Base-by-base conservation (phyloP, 768 basidiomycete species). In the Lentinula boryana region DNA sequence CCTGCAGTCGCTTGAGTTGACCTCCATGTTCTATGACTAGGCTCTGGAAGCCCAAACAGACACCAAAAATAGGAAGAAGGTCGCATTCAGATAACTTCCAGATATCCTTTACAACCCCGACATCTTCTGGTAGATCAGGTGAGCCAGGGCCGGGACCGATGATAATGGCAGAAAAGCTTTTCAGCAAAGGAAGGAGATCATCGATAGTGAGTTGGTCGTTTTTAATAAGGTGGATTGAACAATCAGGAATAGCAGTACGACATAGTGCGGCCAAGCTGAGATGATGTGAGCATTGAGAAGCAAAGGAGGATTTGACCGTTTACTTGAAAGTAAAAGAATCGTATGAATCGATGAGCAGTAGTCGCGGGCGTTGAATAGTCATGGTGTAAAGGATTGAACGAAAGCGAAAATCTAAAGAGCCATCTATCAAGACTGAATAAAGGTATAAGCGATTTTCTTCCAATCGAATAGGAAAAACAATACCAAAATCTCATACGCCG, bases 271-370 rank as follows among this genome's bases (percentile, higher is more conserved):
- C 90, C 59, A 93, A 83, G 68, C 91, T 93, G 16, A 58, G 56
- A 0, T 6, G 27, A 62, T 59, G 10, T 44, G 27, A 52, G 31
- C 36, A 49, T 33, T 53, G 32, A 35, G 63, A 12, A 15, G 33
- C 33, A 35, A 43, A 10, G 32, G 43, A 62, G 18, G 4, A 23
- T 12, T 36, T 48, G 6, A 33, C 44, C 31, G 49, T 16, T 15
- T 12, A 91, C 91, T 93, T 93, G 82, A 83, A 82, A n/a, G 91
- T 89, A 72, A 93, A 93, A 1, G 91, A 92, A 71, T 93, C 91
- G 65, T 93, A 91, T 0, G 91, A 93, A 69, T 92, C 91, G 33
- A 93, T 78, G 50, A 93, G 76, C 33, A 93, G 77, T 51, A 93
- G 75, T 56, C 82, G 78, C 49, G 84, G 84, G 16, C 66, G 66